Conservation (phyloP, 306 rosid species). For the Acacia crassicarpa region DNA sequence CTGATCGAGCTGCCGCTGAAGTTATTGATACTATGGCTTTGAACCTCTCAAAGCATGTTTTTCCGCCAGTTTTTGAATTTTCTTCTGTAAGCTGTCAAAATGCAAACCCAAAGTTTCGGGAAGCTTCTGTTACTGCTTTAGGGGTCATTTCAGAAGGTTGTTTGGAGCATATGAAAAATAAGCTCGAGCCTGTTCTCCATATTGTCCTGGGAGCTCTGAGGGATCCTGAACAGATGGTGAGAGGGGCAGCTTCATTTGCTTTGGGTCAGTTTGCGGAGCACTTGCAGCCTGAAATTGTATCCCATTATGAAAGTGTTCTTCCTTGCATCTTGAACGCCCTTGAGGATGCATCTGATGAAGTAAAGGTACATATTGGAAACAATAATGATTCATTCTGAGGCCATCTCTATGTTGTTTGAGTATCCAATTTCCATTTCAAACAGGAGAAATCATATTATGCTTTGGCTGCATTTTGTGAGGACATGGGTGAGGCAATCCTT, state of each 20-base stretch:
- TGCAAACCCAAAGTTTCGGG: conserved; percentile 91
- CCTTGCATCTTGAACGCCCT: conserved; percentile 95
- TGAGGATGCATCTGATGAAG: conserved; percentile 94
- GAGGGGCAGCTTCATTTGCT: conserved; percentile 99
- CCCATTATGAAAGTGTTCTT: conserved; percentile 94
- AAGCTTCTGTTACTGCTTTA: conserved; percentile 94
- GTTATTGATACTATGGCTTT: conserved; percentile 97
- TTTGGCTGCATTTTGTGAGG: conserved; percentile 96
- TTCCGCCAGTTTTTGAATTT: conserved; percentile 81
- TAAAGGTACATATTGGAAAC: conserved; percentile 65
- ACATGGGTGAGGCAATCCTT: conserved; percentile 98
- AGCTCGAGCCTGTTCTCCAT: conserved; percentile 87
- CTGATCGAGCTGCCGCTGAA: conserved; percentile 98
- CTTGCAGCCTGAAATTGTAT: conserved; percentile 90
- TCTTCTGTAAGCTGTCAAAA: conserved; percentile 81
- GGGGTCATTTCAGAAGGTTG: conserved; percentile 99
- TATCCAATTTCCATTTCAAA: conserved; percentile 26
- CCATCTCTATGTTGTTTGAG: conserved; percentile 31
- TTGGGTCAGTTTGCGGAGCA: conserved; percentile 98
- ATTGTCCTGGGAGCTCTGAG: conserved; percentile 89
- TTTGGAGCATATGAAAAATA: conserved; percentile 77
- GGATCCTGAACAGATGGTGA: conserved; percentile 96
- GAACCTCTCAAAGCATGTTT: conserved; percentile 83
- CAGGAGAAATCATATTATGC: conserved; percentile 99
- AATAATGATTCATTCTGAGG: conserved; percentile 26